Percentiles rank a stretch among this genome's conserved stretches.
Conservation (phyloP, 2,329 filamentous ascomycete species). For the Tolypocladium pustulatum region DNA sequence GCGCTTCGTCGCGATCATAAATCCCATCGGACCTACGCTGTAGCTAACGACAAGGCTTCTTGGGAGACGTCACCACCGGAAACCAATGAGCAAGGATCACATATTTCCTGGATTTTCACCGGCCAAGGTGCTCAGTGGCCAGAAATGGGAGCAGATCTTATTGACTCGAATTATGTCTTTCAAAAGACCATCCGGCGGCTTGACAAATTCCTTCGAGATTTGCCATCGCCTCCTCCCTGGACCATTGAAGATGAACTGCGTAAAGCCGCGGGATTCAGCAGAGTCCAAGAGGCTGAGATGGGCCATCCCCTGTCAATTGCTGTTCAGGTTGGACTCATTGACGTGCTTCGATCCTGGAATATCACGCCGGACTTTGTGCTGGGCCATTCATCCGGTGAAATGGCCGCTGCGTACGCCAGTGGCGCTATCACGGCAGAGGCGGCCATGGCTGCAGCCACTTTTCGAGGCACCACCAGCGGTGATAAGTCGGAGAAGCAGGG, state of each 20-base stretch:
- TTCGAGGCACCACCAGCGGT: conserved; percentile 15
- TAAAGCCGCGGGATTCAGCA: conserved; percentile 3
- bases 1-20: background rate
- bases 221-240: conserved; percentile 5
- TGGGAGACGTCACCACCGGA: background rate
- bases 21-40: background rate
- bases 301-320: conserved; percentile 31
- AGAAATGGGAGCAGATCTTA: conserved; percentile 16
- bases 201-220: conserved; percentile 1
- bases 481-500: conserved; percentile 1
- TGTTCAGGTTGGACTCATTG: conserved; percentile 30
- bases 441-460: conserved; percentile 18
- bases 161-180: conserved; percentile 4
- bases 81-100: background rate
- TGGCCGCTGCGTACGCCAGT: conserved; percentile 31
- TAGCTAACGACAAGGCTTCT: background rate
- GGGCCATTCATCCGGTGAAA: conserved; percentile 33
- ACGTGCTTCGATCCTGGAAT: conserved; percentile 21
- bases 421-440: conserved; percentile 14
- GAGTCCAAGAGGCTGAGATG: conserved; percentile 18
- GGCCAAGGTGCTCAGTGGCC: conserved; percentile 27
- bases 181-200: conserved; percentile 1
- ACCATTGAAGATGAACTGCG: conserved; percentile 10
- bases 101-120: conserved; percentile 15
- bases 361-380: conserved; percentile 23